Percentiles rank a stretch among this genome's conserved stretches.
Conservation (phyloP, 2,329 filamentous ascomycete genomes). For the Diaporthe ampelina region DNA sequence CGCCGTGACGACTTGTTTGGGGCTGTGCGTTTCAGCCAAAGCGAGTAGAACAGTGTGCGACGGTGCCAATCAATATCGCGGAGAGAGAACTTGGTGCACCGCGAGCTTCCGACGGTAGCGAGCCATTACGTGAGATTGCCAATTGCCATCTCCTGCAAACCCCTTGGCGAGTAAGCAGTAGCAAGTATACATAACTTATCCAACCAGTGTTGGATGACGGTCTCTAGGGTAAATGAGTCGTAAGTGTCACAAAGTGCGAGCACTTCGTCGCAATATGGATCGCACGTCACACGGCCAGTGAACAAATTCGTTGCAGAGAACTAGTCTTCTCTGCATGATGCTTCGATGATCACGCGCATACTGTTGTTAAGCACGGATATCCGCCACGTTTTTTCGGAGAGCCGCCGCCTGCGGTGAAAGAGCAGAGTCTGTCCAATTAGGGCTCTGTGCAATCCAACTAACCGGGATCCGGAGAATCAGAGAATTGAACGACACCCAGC, state of each 20-base stretch:
- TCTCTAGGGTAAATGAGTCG: background rate
- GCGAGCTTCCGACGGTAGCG: conserved; percentile 8
- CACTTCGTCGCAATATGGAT: background rate
- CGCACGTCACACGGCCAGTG: background rate
- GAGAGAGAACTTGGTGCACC: background rate
- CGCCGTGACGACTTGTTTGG: conserved; percentile 25
- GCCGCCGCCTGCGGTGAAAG: background rate
- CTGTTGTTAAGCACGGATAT: background rate
- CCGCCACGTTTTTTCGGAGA: background rate
- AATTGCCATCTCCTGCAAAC: background rate
- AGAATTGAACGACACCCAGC: conserved; percentile 14
- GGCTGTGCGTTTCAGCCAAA: conserved; percentile 36
- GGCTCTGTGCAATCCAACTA: background rate
- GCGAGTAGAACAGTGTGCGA: conserved; percentile 27
- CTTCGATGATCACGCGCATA: conserved; percentile 3
- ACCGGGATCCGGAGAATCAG: conserved; percentile 12
- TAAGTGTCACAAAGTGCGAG: background rate
- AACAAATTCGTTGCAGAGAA: background rate
- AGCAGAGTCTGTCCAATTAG: conserved; percentile 10
- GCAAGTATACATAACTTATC: background rate
- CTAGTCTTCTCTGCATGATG: conserved; percentile 20
- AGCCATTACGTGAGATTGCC: conserved; percentile 32
- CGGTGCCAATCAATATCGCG: background rate
- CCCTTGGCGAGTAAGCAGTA: conserved; percentile 15
- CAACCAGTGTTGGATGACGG: background rate